These are phyloP conservation scores for Apiospora malaysiana DNA, from an alignment of 2,329 filamentous ascomycete genomes.

Conservation along the genomic window DNA sequence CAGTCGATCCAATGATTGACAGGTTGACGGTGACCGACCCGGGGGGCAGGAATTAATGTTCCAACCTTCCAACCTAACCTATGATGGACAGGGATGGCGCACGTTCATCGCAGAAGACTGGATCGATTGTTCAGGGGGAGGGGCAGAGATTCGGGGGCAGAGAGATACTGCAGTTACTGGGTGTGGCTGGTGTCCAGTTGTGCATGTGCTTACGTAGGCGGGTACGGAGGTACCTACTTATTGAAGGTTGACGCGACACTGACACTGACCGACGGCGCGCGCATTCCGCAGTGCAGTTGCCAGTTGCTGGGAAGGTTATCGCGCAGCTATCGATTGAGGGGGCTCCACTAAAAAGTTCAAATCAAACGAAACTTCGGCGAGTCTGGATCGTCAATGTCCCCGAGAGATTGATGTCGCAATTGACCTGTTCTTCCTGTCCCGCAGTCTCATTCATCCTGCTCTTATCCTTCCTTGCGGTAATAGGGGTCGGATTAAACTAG, in stretches of 20 bases:
- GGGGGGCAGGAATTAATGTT: conserved; percentile 13
- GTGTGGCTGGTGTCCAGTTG: too few relatives aligned
- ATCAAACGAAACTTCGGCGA: conserved; percentile 18
- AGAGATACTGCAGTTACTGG: too few relatives aligned
- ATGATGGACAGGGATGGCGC: conserved; percentile 15
- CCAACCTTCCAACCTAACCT: conserved; percentile 11
- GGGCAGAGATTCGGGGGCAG: too few relatives aligned
- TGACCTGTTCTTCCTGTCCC: background rate
- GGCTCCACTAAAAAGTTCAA: conserved; percentile 26
- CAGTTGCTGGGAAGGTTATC: background rate
- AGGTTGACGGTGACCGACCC: conserved; percentile 8
- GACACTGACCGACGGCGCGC: background rate
- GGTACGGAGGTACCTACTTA: background rate
- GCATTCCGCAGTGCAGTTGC: too few relatives aligned
- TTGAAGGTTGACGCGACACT: too few relatives aligned
- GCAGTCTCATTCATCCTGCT: background rate
- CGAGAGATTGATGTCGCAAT: conserved; percentile 2
- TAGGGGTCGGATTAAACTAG: background rate
- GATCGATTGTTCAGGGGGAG: conserved; percentile 2
- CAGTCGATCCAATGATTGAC: conserved; percentile 13
- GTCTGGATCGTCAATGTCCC: background rate
- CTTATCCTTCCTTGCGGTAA: background rate
- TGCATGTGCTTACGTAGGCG: background rate
- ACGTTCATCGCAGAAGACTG: background rate
- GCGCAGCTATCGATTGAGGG: background rate